Evolutionary conservation across 2,329 filamentous ascomycete genomes (phyloP).

Genomic region (Coniochaeta prunicola): DNA sequence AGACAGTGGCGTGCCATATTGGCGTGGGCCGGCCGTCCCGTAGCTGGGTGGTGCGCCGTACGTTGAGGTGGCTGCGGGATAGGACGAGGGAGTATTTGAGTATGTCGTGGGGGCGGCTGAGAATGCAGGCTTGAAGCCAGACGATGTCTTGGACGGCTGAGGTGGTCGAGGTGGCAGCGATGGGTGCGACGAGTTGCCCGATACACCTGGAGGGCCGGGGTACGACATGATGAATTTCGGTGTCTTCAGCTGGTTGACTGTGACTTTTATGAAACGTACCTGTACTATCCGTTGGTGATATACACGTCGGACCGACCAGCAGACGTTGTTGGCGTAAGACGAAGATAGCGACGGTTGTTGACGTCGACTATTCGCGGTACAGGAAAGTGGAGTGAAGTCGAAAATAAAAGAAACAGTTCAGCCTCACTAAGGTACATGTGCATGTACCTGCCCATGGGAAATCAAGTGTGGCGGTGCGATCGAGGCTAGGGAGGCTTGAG

Average conservation of each 20-base stretch:
- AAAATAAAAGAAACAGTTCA: background rate
- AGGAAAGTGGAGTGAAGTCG: background rate
- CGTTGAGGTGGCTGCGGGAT: slow-evolving; percentile 9
- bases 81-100: slow-evolving; percentile 22
- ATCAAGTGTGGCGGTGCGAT: background rate
- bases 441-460: too few relatives aligned
- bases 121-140: slow-evolving; percentile 47
- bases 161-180: slow-evolving; percentile 76
- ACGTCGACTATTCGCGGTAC: background rate
- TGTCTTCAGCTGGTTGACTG: slow-evolving; percentile 11
- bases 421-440: background rate
- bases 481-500: background rate
- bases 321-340: background rate
- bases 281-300: background rate
- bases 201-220: slow-evolving; percentile 75
- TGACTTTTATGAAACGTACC: background rate
- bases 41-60: slow-evolving; percentile 12
- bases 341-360: background rate
- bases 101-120: slow-evolving; percentile 27
- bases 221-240: slow-evolving; percentile 75
- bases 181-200: slow-evolving; percentile 38
- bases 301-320: background rate
- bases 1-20: slow-evolving; percentile 33
- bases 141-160: slow-evolving; percentile 36
- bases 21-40: slow-evolving; percentile 9